Evolutionary conservation across 2,329 filamentous ascomycete species (phyloP), one percentile per base, ranked within the genome.

Genomic region (Clonostachys rosea): DNA sequence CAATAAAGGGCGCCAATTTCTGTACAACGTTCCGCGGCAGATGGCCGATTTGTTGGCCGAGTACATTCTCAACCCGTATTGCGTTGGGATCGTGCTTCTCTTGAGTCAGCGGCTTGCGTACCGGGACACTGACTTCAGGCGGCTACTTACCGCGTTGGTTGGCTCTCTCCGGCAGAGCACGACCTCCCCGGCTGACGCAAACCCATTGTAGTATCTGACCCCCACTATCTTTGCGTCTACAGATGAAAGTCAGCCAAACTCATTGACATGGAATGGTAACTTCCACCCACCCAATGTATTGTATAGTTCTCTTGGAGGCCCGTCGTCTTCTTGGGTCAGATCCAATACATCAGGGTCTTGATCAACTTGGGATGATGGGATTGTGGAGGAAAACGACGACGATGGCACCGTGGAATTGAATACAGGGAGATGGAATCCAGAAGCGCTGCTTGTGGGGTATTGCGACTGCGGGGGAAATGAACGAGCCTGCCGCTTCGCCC

Each of bases 31-130:
- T 72, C 12, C 81, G 74, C 7, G 87, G 86, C 39, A 95, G 72
- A 64, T 95, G 89, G 1, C 90, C 90, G 55, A 95, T 88, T 57
- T 95, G 89, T 8, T 65, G 62, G 14, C 81, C 78, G 58, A 87
- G 78, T 13, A 91, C 87, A 62, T 94, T 95, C 56, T 87, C 76
- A 2, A 95, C 80, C 6, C 82, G 79, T 48, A 95, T 89, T 0
- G 89, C 89, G 65, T 94, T 94, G 6, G 55, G 52, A 59, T 94
- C 88, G 59, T 86, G 88, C 54, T 71, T n/a, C 36, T 39, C 17
- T n/a, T 10, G 7, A 39, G 36, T n/a, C n/a, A 39, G 11, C 14
- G 36, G 14, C 11, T 39, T 39, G 36, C 24, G 24, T 30, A 30
- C 24, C 24, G 9, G 24, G 24, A 30, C 8, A 30, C 24, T 30